Evolutionary conservation across 139 green algal genomes (phyloP), one percentile per base, ranked within the genome.

Genomic region (Chlamydomonas sphaeroides): DNA sequence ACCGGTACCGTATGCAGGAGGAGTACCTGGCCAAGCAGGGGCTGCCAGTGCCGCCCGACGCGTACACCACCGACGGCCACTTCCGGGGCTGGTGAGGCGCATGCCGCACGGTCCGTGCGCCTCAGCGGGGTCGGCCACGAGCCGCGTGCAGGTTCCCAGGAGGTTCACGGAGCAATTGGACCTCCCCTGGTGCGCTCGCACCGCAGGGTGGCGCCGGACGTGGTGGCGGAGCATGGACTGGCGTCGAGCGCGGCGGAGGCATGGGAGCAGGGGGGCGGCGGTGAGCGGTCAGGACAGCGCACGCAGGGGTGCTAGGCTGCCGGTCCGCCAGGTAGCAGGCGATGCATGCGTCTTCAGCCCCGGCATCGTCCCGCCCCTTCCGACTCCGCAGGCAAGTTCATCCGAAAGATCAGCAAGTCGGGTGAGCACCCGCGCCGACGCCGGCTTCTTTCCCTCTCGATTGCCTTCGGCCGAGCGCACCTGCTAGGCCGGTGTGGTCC

Each of bases 231-330:
- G 53, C 88, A 86, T 20, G 86, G 80, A n/a, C 79, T 95, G 1
- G 84, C 84, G 3, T 66, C 26, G 33, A 83, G 33, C 42, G 59
- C 88, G 0, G 78, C 63, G 0, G 85, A 84, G 32, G 89, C 90
- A 0, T 95, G 90, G 91, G 88, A 92, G 51, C 56, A 72, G 59
- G 75, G 80, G 28, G 91, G 91, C 41, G 90, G 90, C 45, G 8
- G 45, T 14, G 8, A 20, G 45, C 45, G 14, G 14, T 20, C 45
- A 51, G 8, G 45, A 14, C 45, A 51, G 10, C 14, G 10, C 45
- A 51, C 10, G 45, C 45, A 20, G 45, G 14, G 8, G 45, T 51
- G n/a, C n/a, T n/a, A n/a, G n/a, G n/a, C n/a, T n/a, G n/a, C n/a
- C n/a, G n/a, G n/a, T n/a, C n/a, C n/a, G n/a, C n/a, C n/a, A n/a